Base-by-base conservation (phyloP, 768 basidiomycete species). In the Lyophyllum decastes region DNA sequence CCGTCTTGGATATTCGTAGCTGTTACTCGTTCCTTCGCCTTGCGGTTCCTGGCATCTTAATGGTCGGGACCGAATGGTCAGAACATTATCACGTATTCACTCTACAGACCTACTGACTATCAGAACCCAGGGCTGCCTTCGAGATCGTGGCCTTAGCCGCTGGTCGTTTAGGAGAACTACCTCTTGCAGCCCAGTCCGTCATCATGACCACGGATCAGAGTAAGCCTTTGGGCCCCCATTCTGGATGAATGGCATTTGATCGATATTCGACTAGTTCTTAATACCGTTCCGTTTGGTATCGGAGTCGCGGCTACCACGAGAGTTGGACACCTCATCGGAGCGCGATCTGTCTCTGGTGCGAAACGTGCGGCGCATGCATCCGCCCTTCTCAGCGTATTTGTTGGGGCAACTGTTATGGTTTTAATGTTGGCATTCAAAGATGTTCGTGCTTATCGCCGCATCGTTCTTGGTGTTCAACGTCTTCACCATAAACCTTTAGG, bases 121-220 rank as follows among this genome's bases (percentile, higher is more conserved):
- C 53, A 21, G 8, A n/a, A 35, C 16, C 9, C 51, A 90, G 89
- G 89, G 87, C 86, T 44, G 87, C 89, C 0, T 92, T 92, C 61
- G 90, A 92, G 66, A 89, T 92, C 38, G 90, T 92, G 11, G 88
- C 90, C 4, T 73, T 92, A 22, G 87, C 88, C 17, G 90, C 90
- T 2, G 90, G 89, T 4, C 78, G 83, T 19, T 75, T 92, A 3
- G 90, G 89, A 7, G 66, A 79, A n/a, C 67, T 88, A 30, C 75
- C 88, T 0, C 77, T 92, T 34, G 88, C 88, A 3, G 89, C 88
- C 1, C 90, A 92, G 62, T 86, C 87, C 0, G 84, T 89, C 46
- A 89, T 90, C 54, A 91, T 90, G 87, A 90, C 88, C 17, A 83
- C 86, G 5, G 90, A 92, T 65, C 88, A 89, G 71, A 86, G 88